Conservation (phyloP, 2,329 filamentous ascomycete genomes). For the Colletotrichum sp. region DNA sequence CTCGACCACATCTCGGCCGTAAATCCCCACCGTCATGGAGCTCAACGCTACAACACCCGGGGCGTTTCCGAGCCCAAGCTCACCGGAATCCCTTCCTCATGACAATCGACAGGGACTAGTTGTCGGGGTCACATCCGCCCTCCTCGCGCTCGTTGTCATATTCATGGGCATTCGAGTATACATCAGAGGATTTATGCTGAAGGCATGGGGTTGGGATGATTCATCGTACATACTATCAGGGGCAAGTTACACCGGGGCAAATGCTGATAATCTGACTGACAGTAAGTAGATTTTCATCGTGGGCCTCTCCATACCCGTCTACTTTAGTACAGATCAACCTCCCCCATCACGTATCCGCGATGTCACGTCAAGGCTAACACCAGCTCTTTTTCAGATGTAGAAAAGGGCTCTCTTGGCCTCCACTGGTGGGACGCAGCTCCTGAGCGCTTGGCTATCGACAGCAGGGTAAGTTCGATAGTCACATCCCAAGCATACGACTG, state of each 20-base stretch:
- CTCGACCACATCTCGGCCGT: too few species aligned
- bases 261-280: neutral
- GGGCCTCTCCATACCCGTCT: neutral
- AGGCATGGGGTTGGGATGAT: slow-evolving; percentile 29
- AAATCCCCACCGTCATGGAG: neutral
- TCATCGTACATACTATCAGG: neutral
- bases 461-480: neutral
- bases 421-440: neutral
- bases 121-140: neutral
- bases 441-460: neutral
- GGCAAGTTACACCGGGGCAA: neutral
- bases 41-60: fast-evolving
- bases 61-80: neutral
- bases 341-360: neutral
- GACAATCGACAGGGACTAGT: neutral
- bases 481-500: fast-evolving
- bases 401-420: neutral
- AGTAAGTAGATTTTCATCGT: neutral
- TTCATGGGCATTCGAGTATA: slow-evolving; percentile 15
- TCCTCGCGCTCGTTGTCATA: neutral
- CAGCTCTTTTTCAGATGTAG: neutral
- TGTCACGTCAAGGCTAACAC: neutral
- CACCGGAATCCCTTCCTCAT: neutral
- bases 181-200: slow-evolving; percentile 26
- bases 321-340: neutral